These are phyloP conservation scores for Rhodotorula sp. DNA, from an alignment of 1,284 basidiomycete genomes.

Conservation along the genomic window DNA sequence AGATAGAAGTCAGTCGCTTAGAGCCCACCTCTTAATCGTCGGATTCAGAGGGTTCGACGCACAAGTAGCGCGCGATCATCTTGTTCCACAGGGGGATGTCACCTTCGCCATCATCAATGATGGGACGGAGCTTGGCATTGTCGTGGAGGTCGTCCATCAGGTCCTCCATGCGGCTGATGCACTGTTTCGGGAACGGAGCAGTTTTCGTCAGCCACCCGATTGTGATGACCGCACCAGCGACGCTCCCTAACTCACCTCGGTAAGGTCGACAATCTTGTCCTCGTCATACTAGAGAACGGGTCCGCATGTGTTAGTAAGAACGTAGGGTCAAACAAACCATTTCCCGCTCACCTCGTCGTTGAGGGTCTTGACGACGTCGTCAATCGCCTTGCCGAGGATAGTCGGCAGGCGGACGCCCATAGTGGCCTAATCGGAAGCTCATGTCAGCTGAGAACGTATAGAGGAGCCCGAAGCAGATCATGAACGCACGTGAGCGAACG, in stretches of 20 bases:
- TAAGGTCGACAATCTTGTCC: conserved; percentile 81
- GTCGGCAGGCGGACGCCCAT: conserved; percentile 41
- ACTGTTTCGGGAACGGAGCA: conserved; percentile 49
- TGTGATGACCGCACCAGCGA: not conserved
- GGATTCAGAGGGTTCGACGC: not conserved
- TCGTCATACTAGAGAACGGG: conserved; percentile 59
- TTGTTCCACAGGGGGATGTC: conserved; percentile 98
- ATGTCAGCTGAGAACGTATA: not conserved
- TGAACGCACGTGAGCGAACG: conserved; percentile 37
- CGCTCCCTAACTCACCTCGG: conserved; percentile 49
- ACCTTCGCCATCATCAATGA: conserved; percentile 91
- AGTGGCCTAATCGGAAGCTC: conserved; percentile 32
- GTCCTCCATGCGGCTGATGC: conserved; percentile 62
- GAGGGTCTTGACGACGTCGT: conserved; percentile 84
- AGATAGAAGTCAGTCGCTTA: not conserved
- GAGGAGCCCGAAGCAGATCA: not conserved
- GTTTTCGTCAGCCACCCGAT: not conserved
- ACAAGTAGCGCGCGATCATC: conserved; percentile 64
- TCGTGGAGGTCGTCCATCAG: conserved; percentile 52
- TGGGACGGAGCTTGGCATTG: conserved; percentile 60
- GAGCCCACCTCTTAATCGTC: not conserved
- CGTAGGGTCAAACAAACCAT: conserved; percentile 18
- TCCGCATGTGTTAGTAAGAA: not conserved
- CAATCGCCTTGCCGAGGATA: conserved; percentile 82
- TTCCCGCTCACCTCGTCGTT: conserved; percentile 59